Percentiles rank a stretch among this genome's conserved stretches.
These are phyloP conservation scores for Mycena olivaceomarginata DNA, from an alignment of 768 basidiomycete species.

Conservation along the genomic window DNA sequence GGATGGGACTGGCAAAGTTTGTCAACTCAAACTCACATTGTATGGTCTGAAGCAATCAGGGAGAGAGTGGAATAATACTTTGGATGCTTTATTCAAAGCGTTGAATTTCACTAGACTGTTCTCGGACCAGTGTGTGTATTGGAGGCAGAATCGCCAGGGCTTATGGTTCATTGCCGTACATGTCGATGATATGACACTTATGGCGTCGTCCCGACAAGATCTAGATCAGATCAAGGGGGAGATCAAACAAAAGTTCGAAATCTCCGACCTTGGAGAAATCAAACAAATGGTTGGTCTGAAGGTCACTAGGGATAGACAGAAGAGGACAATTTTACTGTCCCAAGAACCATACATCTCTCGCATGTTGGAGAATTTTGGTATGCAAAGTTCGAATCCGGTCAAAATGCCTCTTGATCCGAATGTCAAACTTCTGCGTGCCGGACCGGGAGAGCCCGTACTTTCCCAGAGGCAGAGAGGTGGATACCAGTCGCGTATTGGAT, in stretches of 20 bases:
- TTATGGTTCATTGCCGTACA: constrained; percentile 13
- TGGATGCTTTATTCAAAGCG: constrained; percentile 21
- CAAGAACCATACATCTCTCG: not conserved
- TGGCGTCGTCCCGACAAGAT: constrained; percentile 13
- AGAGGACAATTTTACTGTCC: not conserved
- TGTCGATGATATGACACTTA: constrained; percentile 36
- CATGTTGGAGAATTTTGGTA: not conserved
- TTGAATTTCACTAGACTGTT: constrained; percentile 35
- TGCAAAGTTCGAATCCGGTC: not conserved
- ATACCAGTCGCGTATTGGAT: constrained; percentile 42
- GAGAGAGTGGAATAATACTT: constrained; percentile 37
- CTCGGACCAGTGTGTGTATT: constrained; percentile 43
- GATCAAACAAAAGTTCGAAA: constrained; percentile 1
- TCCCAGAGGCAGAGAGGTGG: not conserved
- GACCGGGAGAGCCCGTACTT: not conserved
- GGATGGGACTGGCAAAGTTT: constrained; percentile 35
- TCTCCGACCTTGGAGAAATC: not conserved
- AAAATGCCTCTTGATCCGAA: not conserved
- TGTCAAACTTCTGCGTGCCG: not conserved
- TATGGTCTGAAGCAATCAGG: constrained; percentile 54
- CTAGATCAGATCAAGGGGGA: constrained; percentile 16
- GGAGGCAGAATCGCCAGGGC: not conserved
- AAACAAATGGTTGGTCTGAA: constrained; percentile 8
- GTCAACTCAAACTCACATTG: constrained; percentile 31
- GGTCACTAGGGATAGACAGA: not conserved